phyloP scores from a whole-genome alignment of 2,329 filamentous ascomycete genomes.

The Xylaria sp. region DNA sequence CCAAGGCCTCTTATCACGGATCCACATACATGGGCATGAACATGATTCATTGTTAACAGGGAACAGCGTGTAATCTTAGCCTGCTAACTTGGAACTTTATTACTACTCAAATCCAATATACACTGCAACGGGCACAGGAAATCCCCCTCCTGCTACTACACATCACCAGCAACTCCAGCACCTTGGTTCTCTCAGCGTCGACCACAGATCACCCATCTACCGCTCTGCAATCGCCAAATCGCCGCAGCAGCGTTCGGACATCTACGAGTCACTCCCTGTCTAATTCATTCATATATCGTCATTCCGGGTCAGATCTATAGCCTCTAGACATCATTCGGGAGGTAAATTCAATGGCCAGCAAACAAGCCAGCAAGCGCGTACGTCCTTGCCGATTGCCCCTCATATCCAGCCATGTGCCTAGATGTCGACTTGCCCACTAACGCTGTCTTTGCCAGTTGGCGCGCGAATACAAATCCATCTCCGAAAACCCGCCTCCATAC shows the following conservation, averaged over 20 bases:
- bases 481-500: conserved; percentile 84
- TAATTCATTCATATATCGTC: conserved; percentile 8
- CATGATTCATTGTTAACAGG: conserved; percentile 26
- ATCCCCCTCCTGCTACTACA: conserved; percentile 20
- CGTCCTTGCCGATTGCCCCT: conserved; percentile 44
- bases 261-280: background rate
- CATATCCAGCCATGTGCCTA: background rate
- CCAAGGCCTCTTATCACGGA: conserved; percentile 13
- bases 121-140: background rate
- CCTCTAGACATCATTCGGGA: conserved; percentile 25
- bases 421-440: conserved; percentile 28
- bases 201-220: background rate
- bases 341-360: conserved; percentile 70
- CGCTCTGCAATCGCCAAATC: background rate
- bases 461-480: conserved; percentile 71
- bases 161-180: conserved; percentile 6
- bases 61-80: conserved; percentile 11
- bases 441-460: conserved; percentile 60
- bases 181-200: conserved; percentile 1
- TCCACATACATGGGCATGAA: conserved; percentile 18
- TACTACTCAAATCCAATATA: conserved; percentile 9
- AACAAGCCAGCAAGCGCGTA: conserved; percentile 78
- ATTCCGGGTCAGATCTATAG: conserved; percentile 40
- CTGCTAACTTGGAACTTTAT: background rate
- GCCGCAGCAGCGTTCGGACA: background rate